Evolutionary conservation across 305 asterid genomes (phyloP).

Genomic region (Ilex paraguariensis): DNA sequence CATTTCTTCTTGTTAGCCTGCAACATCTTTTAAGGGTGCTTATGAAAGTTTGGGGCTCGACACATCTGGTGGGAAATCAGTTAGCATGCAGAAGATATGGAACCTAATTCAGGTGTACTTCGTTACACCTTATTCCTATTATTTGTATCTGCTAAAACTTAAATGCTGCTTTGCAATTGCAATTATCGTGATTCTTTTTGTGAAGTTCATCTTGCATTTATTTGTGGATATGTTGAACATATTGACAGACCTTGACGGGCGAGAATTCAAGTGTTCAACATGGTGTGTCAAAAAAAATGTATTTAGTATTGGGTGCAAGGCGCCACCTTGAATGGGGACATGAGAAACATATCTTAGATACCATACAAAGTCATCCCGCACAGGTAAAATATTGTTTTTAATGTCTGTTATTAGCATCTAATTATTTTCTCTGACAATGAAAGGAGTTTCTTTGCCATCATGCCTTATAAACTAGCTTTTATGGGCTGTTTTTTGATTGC

Average conservation of each 20-base stretch:
- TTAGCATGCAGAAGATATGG: constrained; percentile 92
- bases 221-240: constrained; percentile 10
- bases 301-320: constrained; percentile 83
- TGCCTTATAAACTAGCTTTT: constrained; percentile 9
- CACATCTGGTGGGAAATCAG: constrained; percentile 80
- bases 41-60: constrained; percentile 74
- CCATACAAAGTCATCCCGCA: constrained; percentile 89
- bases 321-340: constrained; percentile 98
- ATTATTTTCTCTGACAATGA: neutral
- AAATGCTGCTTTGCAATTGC: neutral
- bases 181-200: constrained; percentile 4
- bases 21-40: constrained; percentile 76
- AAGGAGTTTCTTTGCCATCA: constrained; percentile 1
- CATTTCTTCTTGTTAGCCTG: constrained; percentile 57
- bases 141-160: too few species aligned
- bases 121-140: too few species aligned
- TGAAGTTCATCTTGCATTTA: constrained; percentile 12
- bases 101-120: constrained; percentile 75
- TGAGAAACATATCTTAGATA: constrained; percentile 79
- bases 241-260: constrained; percentile 62
- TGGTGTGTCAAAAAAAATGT: constrained; percentile 61
- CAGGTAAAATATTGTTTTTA: constrained; percentile 47
- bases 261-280: constrained; percentile 53
- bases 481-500: constrained; percentile 2
- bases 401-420: too few species aligned